Conservation (phyloP, 2,329 filamentous ascomycete species). For the Hyphodiscus sp. region DNA sequence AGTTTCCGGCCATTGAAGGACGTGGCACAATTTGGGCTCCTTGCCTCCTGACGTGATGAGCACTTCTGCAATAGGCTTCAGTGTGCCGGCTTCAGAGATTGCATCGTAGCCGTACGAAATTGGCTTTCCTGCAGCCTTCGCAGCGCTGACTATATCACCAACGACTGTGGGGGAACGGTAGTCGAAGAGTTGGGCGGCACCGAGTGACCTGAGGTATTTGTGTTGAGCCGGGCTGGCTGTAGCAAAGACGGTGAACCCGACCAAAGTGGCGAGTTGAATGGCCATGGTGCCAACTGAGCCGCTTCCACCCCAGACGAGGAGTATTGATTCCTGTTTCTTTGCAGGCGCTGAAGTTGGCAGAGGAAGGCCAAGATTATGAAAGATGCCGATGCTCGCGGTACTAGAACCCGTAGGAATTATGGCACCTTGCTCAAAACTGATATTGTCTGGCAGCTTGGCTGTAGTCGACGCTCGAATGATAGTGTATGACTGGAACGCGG, state of each 20-base stretch:
- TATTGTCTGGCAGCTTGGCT: slow-evolving; percentile 23
- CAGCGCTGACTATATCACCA: slow-evolving; percentile 25
- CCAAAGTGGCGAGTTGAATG: slow-evolving; percentile 36
- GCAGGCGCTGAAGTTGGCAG: neutral
- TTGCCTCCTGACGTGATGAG: neutral
- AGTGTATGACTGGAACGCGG: slow-evolving; percentile 29
- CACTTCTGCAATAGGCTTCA: neutral
- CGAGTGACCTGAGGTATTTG: slow-evolving; percentile 16
- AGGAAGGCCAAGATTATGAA: neutral
- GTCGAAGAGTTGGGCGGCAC: slow-evolving; percentile 15
- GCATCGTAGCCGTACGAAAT: neutral
- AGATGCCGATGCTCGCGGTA: slow-evolving; percentile 30
- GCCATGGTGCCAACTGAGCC: slow-evolving; percentile 26
- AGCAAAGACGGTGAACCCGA: slow-evolving; percentile 35
- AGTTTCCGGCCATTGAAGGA: neutral
- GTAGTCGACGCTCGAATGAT: slow-evolving; percentile 18
- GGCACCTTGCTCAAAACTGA: slow-evolving; percentile 28
- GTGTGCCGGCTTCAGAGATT: slow-evolving; percentile 13
- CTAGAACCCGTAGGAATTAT: slow-evolving; percentile 31
- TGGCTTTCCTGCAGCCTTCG: neutral
- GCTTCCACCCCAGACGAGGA: slow-evolving; percentile 25
- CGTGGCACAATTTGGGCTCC: neutral
- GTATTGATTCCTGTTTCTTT: slow-evolving; percentile 1
- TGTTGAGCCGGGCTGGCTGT: slow-evolving; percentile 25
- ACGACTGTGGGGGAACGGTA: slow-evolving; percentile 12